phyloP scores from a whole-genome alignment of 2,329 filamentous ascomycete genomes.

The Dothideomycetes sp. region DNA sequence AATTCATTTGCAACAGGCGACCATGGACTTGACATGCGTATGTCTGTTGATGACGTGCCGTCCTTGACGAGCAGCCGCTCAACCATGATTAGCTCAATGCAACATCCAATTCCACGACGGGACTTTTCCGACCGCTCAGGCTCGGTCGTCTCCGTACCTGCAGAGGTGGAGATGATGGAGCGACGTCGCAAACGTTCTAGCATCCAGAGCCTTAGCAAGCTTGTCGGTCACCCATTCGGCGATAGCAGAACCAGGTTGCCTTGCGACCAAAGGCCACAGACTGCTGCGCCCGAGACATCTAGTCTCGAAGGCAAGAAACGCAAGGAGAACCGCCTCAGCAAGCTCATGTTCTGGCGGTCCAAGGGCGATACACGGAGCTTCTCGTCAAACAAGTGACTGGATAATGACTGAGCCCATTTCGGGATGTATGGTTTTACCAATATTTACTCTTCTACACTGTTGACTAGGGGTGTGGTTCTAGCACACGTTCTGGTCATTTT shows the following conservation, averaged over 20 bases:
- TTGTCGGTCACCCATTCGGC: constrained; percentile 64
- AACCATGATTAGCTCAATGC: constrained; percentile 61
- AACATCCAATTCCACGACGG: constrained; percentile 26
- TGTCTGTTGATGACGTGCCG: constrained; percentile 63
- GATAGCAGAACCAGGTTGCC: constrained; percentile 61
- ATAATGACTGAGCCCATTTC: no score
- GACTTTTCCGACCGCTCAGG: constrained; percentile 15
- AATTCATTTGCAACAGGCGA: constrained; percentile 63
- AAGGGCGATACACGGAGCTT: constrained; percentile 22
- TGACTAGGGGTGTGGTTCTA: no score
- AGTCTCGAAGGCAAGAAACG: constrained; percentile 42
- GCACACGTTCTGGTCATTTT: no score
- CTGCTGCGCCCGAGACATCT: constrained; percentile 42
- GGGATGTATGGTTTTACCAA: no score
- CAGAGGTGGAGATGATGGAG: constrained; percentile 16
- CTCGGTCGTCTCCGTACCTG: constrained; percentile 3
- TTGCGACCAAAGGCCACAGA: constrained; percentile 45
- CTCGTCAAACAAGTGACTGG: neutral
- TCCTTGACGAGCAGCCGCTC: constrained; percentile 68
- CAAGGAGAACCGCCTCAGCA: constrained; percentile 59
- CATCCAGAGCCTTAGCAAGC: constrained; percentile 62
- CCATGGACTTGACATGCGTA: constrained; percentile 58
- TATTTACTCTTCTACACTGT: no score
- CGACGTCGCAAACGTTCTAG: constrained; percentile 64
- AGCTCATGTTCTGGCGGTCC: constrained; percentile 70